Conservation (phyloP, 495 filamentous ascomycete genomes). For the Achaetomiella virescens region DNA sequence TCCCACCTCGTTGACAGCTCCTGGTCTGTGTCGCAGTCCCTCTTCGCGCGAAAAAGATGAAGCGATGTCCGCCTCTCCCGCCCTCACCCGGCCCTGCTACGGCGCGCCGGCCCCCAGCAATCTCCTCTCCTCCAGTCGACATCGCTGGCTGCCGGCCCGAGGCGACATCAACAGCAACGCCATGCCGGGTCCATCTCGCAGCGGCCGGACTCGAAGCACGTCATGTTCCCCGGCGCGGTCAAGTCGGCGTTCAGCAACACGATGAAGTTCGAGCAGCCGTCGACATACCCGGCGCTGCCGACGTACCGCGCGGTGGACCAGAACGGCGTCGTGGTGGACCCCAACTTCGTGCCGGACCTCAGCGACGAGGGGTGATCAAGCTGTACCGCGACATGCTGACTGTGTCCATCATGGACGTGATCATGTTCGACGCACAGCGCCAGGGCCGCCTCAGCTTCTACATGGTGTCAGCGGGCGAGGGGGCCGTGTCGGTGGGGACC, state of each 20-base stretch:
- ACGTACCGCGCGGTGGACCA: slow-evolving; percentile 86
- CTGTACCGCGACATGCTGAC: slow-evolving; percentile 55
- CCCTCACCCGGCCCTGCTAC: slow-evolving; percentile 3
- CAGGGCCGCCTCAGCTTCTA: slow-evolving; percentile 88
- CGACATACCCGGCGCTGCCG: slow-evolving; percentile 61
- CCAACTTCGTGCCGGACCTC: slow-evolving; percentile 55
- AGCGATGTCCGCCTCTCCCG: slow-evolving; percentile 16
- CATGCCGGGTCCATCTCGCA: slow-evolving; percentile 47
- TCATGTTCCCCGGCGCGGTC: slow-evolving; percentile 92
- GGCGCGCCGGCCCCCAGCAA: neutral
- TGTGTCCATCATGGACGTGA: slow-evolving; percentile 89
- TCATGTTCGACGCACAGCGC: slow-evolving; percentile 85
- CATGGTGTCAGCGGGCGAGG: slow-evolving; percentile 95
- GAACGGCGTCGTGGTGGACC: slow-evolving; percentile 71
- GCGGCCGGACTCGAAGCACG: slow-evolving; percentile 61
- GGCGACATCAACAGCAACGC: slow-evolving; percentile 12
- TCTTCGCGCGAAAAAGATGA: slow-evolving; percentile 10
- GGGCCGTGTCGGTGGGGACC: slow-evolving; percentile 84
- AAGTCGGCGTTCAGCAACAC: slow-evolving; percentile 82
- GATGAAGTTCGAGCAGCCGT: slow-evolving; percentile 68
- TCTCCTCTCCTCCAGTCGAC: neutral
- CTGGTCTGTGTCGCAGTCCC: neutral
- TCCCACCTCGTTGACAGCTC: neutral
- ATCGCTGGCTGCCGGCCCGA: neutral
- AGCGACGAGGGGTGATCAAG: slow-evolving; percentile 62